phyloP scores from a whole-genome alignment of 2,329 filamentous ascomycete species.

The Alternaria panax region DNA sequence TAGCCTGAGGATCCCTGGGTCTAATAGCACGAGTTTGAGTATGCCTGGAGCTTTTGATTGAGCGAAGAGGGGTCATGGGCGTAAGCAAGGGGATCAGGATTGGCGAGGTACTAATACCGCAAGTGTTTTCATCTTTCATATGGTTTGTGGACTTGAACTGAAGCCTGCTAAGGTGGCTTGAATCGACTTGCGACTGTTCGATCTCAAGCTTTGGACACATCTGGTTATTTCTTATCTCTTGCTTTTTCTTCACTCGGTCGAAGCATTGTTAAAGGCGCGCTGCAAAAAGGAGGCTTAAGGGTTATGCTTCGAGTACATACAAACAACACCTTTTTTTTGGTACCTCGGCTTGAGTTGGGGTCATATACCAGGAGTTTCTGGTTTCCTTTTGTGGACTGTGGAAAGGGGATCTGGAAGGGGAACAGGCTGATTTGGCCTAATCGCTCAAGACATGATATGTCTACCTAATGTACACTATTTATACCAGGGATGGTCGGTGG shows the following conservation, averaged over 20 bases:
- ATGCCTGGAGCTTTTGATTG: conserved; percentile 23
- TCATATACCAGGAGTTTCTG: neutral
- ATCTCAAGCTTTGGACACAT: too few species aligned
- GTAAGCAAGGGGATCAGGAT: neutral
- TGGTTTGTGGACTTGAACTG: neutral
- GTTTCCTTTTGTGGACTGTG: neutral
- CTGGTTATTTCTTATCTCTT: neutral
- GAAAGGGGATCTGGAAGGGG: neutral
- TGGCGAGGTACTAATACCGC: neutral
- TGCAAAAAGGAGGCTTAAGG: neutral
- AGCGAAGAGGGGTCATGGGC: neutral
- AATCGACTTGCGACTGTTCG: too few species aligned
- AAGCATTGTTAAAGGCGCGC: neutral
- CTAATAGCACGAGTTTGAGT: conserved; percentile 26
- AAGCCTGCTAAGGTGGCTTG: too few species aligned
- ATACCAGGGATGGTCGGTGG: neutral
- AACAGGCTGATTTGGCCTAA: neutral
- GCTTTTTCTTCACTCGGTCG: neutral
- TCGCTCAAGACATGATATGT: neutral
- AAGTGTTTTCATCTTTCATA: neutral
- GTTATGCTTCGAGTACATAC: neutral
- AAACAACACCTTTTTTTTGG: neutral
- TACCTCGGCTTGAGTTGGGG: neutral
- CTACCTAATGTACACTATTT: neutral
- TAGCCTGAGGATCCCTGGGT: conserved; percentile 40